phyloP scores from a whole-genome alignment of 2,329 filamentous ascomycete species.

The Cadophora luteo-olivacea region DNA sequence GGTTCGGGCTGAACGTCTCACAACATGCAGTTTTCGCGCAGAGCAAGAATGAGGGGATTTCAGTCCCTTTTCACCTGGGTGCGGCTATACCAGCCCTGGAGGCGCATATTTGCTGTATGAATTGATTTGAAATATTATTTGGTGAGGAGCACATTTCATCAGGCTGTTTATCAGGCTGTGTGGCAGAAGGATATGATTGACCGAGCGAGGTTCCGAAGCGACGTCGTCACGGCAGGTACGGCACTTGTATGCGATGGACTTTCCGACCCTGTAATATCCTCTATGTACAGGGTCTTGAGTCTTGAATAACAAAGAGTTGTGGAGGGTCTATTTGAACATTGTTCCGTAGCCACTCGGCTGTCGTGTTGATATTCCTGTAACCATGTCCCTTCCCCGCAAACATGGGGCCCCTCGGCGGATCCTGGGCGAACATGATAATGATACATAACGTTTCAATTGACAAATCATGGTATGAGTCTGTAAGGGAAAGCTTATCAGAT shows the following conservation, averaged over 20 bases:
- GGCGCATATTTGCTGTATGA: neutral
- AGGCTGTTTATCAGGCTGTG: slow-evolving; percentile 22
- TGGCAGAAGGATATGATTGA: neutral
- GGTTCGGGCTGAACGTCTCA: neutral
- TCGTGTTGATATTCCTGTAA: neutral
- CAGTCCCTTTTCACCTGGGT: slow-evolving; percentile 1
- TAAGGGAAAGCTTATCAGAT: neutral
- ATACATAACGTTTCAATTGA: neutral
- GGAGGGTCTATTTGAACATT: neutral
- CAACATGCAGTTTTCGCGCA: neutral
- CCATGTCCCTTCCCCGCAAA: neutral
- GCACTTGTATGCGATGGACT: neutral
- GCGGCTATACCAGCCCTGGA: neutral
- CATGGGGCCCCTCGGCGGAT: neutral
- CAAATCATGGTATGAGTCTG: neutral
- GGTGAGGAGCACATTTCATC: slow-evolving; percentile 9
- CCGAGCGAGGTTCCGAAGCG: neutral
- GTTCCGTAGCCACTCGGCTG: neutral
- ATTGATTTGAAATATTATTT: slow-evolving; percentile 7
- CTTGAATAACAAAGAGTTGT: neutral
- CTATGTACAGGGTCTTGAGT: too few relatives aligned
- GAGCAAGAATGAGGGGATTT: slow-evolving; percentile 18
- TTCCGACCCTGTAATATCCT: neutral
- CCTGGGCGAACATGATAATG: neutral
- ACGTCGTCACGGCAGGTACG: neutral